Conservation (phyloP, 2,329 filamentous ascomycete genomes). For the Colletotrichum sublineola region DNA sequence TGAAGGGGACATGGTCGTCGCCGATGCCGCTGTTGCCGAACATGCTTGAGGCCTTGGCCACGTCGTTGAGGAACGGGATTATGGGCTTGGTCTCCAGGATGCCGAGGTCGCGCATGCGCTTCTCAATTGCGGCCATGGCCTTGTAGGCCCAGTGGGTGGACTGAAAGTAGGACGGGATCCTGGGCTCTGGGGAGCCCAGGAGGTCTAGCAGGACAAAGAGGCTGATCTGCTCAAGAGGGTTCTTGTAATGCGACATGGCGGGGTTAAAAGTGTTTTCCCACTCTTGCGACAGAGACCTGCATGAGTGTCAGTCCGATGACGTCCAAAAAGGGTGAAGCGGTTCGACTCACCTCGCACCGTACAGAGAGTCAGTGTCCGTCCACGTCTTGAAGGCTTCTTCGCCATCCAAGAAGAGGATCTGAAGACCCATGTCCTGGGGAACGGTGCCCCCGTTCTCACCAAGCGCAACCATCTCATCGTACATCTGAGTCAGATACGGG, state of each 20-base stretch:
- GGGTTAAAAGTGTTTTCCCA: constrained; percentile 79
- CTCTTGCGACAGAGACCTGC: constrained; percentile 74
- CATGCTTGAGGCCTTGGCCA: constrained; percentile 57
- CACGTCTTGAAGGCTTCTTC: constrained; percentile 84
- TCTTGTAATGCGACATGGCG: constrained; percentile 77
- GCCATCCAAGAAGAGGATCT: constrained; percentile 84
- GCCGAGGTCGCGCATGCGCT: constrained; percentile 70
- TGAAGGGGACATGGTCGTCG: constrained; percentile 85
- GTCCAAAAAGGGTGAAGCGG: background rate
- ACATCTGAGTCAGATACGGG: constrained; percentile 78
- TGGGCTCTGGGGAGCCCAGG: constrained; percentile 72
- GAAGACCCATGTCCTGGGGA: constrained; percentile 79
- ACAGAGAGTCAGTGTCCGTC: constrained; percentile 80
- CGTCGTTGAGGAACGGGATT: constrained; percentile 69
- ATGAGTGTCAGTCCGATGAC: constrained; percentile 15
- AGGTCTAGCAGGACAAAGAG: constrained; percentile 83
- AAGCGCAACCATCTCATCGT: constrained; percentile 74
- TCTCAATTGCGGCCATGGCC: constrained; percentile 74
- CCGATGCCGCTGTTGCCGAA: constrained; percentile 60
- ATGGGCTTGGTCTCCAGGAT: constrained; percentile 60
- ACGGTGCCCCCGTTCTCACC: constrained; percentile 63
- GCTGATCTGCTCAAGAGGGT: constrained; percentile 77
- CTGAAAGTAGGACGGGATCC: constrained; percentile 78
- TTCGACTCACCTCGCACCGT: constrained; percentile 74
- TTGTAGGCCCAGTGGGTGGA: constrained; percentile 88